Conservation (phyloP, 305 asterid species). For the Andrographis paniculata region DNA sequence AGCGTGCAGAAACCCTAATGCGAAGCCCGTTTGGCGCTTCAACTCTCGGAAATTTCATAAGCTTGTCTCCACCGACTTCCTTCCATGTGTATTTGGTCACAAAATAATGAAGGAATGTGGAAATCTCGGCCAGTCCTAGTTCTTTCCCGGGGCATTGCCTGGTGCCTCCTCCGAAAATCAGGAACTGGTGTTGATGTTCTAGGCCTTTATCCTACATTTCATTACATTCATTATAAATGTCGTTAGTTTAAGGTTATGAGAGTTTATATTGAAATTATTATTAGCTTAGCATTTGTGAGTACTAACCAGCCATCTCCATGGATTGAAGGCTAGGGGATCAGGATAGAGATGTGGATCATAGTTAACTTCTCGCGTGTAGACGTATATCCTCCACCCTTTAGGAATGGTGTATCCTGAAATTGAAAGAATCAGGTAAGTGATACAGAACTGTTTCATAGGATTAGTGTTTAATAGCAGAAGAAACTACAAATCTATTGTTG, state of each 20-base stretch:
- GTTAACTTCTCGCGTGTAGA: conserved; percentile 89
- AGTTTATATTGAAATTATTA: neutral
- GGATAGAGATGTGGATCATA: conserved; percentile 80
- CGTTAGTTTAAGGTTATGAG: conserved; percentile 3
- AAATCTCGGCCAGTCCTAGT: conserved; percentile 91
- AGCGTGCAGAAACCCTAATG: conserved; percentile 59
- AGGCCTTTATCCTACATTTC: conserved; percentile 57
- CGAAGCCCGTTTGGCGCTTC: conserved; percentile 92
- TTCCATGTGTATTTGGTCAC: conserved; percentile 92
- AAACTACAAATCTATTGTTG: neutral
- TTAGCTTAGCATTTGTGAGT: neutral
- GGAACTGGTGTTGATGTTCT: conserved; percentile 64
- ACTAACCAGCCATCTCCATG: conserved; percentile 99
- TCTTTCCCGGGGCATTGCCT: conserved; percentile 98
- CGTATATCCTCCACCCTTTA: conserved; percentile 91
- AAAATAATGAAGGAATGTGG: conserved; percentile 91
- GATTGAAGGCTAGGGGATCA: conserved; percentile 80
- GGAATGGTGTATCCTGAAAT: conserved; percentile 76
- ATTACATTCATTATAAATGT: neutral
- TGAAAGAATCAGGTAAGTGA: conserved; percentile 7
- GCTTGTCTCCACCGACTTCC: conserved; percentile 78
- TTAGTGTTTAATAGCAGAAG: neutral
- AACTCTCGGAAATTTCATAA: conserved; percentile 77
- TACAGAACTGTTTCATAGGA: conserved; percentile 8
- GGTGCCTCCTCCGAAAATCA: conserved; percentile 96